Evolutionary conservation across 768 basidiomycete genomes (phyloP).

Genomic region (Leccinum fibrillosum): DNA sequence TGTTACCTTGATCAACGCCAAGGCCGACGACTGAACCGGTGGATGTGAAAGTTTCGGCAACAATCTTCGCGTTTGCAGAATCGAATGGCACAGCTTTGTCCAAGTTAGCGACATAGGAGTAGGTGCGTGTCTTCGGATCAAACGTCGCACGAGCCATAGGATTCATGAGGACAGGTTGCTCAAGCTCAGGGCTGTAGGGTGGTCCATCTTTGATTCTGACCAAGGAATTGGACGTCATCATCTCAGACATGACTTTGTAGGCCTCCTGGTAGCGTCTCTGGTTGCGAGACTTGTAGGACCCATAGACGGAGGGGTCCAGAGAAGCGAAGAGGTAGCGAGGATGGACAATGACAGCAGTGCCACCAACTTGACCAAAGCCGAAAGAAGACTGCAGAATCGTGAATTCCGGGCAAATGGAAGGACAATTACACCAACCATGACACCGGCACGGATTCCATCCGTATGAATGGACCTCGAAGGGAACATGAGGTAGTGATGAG

Average conservation of each 20-base stretch:
- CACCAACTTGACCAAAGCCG: slow-evolving; percentile 99
- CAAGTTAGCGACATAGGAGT: slow-evolving; percentile 70
- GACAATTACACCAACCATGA: slow-evolving; percentile 60
- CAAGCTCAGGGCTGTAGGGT: slow-evolving; percentile 84
- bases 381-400: slow-evolving; percentile 68
- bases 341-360: slow-evolving; percentile 82
- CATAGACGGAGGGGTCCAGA: slow-evolving; percentile 73
- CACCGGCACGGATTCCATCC: slow-evolving; percentile 83
- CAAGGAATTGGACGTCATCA: slow-evolving; percentile 91
- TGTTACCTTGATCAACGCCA: slow-evolving; percentile 85
- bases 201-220: slow-evolving; percentile 95
- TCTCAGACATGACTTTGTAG: slow-evolving; percentile 91
- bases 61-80: slow-evolving; percentile 61
- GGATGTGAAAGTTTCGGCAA: slow-evolving; percentile 42
- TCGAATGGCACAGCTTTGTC: slow-evolving; percentile 52
- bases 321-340: slow-evolving; percentile 89
- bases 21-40: slow-evolving; percentile 63
- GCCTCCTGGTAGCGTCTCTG: slow-evolving; percentile 62
- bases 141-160: slow-evolving; percentile 83
- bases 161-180: slow-evolving; percentile 85
- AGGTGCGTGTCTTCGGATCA: slow-evolving; percentile 83
- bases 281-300: slow-evolving; percentile 71
- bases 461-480: slow-evolving; percentile 96
- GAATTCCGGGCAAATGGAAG: neutral
- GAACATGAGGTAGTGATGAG: slow-evolving; percentile 92